Evolutionary conservation across 495 filamentous ascomycete genomes (phyloP).

Genomic region (Lepidopterella palustris): DNA sequence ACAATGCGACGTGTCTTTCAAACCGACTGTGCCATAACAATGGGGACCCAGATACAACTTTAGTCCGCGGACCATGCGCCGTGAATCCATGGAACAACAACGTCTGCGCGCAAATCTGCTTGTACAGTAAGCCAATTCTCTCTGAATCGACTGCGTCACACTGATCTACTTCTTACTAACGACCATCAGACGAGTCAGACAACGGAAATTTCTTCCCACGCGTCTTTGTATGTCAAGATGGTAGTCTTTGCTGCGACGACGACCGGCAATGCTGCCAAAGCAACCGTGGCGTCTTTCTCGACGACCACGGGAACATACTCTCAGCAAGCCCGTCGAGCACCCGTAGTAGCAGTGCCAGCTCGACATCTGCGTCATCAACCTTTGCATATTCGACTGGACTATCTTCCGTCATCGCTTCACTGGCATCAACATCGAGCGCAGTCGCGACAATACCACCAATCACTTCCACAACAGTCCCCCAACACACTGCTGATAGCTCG

Average conservation of each 20-base stretch:
- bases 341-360: neutral
- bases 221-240: neutral
- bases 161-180: neutral
- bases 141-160: neutral
- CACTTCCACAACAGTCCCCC: neutral
- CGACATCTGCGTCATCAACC: neutral
- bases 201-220: neutral
- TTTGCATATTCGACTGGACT: neutral
- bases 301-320: neutral
- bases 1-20: neutral
- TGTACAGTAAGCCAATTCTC: neutral
- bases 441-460: neutral
- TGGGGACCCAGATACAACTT: neutral
- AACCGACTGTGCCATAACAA: neutral
- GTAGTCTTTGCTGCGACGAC: conserved; percentile 1
- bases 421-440: neutral
- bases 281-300: neutral
- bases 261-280: conserved; percentile 1
- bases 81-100: neutral
- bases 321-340: neutral
- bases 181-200: neutral
- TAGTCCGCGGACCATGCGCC: conserved; percentile 1
- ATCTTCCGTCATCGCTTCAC: neutral
- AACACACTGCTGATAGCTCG: neutral
- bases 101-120: neutral